These are phyloP conservation scores for Ziziphus jujuba DNA, from an alignment of 306 rosid genomes.

Conservation along the genomic window DNA sequence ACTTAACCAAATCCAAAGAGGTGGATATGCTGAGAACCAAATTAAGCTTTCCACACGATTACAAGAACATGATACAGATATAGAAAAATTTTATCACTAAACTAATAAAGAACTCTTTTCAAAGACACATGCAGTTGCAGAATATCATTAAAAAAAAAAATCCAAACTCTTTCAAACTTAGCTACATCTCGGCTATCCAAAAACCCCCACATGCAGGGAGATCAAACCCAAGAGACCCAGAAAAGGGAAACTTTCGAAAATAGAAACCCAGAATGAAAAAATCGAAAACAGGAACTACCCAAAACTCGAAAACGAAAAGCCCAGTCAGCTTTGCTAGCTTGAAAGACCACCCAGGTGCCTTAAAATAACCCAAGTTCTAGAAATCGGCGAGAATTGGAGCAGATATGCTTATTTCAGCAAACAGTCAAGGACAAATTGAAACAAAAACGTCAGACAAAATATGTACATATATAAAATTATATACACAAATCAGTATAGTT, in stretches of 20 bases:
- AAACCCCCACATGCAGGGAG: background rate
- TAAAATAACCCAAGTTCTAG: constrained; percentile 11
- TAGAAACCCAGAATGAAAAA: background rate
- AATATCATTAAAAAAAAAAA: background rate
- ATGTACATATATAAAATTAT: constrained; percentile 20
- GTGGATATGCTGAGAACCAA: too few relatives aligned
- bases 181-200: background rate
- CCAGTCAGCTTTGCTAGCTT: background rate
- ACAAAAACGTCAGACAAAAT: background rate
- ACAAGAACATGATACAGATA: too few relatives aligned
- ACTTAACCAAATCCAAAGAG: too few relatives aligned
- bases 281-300: background rate
- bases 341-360: background rate
- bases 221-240: background rate
- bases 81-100: too few relatives aligned
- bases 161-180: background rate
- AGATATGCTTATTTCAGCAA: constrained; percentile 1
- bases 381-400: constrained; percentile 15
- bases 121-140: background rate
- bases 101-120: background rate
- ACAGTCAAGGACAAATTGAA: constrained; percentile 21
- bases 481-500: background rate
- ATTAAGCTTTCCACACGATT: too few relatives aligned
- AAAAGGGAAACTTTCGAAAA: background rate
- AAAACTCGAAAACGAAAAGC: background rate